Base-by-base conservation (phyloP, 768 basidiomycete species). In the Hemileccinum impolitum region DNA sequence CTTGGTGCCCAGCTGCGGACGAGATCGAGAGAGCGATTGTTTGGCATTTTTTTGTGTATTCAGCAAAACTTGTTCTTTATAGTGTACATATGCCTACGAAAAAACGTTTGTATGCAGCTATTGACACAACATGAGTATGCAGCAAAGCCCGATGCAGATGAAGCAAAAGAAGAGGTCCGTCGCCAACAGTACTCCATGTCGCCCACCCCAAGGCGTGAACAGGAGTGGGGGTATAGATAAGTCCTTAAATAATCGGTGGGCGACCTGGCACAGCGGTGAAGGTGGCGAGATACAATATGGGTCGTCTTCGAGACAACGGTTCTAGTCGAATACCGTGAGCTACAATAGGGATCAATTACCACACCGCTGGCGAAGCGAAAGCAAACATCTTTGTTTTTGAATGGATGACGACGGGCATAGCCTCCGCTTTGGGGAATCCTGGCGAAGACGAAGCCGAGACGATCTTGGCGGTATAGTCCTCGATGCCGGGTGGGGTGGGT, bases 301-400 rank as follows among this genome's bases (percentile, higher is more conserved):
- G 15, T 48, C 61, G 59, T 62, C 65, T 34, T 69, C 68, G 47
- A 69, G 66, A 66, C 62, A 60, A 45, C 15, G 13, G 25, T 19
- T 65, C 62, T 65, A 59, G 50, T 31, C 47, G 55, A 50, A 56
- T 67, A 45, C 53, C 30, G 47, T 48, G 51, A 50, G 43, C 44
- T 52, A 64, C 61, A 60, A 56, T 54, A 59, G 21, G 34, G 40
- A 1, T 10, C 17, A 3, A 61, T 73, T 75, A 86, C 84, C 84
- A 86, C 17, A 73, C 71, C 1, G 82, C 72, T 0, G 82, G 80
- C 1, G 76, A 69, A 11, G 84, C 84, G 52, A 79, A 76, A 0
- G 84, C 82, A 38, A 83, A 86, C 75, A 83, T 83, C 62, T 82
- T 80, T 6, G 64, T 61, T 64, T 84, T 85, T 3, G 61, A 50